These are phyloP conservation scores for Trypanosoma grayi DNA, from an alignment of 208 protist species.

Conservation along the genomic window DNA sequence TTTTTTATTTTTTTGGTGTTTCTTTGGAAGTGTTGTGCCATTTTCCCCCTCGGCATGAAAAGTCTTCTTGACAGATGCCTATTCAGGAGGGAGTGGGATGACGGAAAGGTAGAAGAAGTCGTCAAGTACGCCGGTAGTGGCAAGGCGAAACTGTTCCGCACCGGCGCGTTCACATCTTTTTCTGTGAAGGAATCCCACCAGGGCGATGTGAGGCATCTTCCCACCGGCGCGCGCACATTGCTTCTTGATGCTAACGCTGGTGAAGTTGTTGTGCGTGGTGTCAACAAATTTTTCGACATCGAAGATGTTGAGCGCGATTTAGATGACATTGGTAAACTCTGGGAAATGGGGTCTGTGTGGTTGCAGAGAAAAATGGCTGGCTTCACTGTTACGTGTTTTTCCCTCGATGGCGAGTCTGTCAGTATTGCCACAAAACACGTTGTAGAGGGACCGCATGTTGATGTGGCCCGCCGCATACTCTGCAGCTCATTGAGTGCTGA, in stretches of 20 bases:
- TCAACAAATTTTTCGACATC: slow-evolving; percentile 89
- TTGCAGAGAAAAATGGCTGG: slow-evolving; percentile 86
- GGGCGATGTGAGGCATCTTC: slow-evolving; percentile 58
- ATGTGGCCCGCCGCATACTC: slow-evolving; percentile 48
- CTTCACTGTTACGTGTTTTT: slow-evolving; percentile 82
- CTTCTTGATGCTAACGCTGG: slow-evolving; percentile 46
- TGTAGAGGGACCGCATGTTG: slow-evolving; percentile 72
- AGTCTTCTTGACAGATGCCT: slow-evolving; percentile 17
- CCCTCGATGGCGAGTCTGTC: slow-evolving; percentile 62
- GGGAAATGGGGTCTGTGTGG: slow-evolving; percentile 45
- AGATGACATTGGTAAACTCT: slow-evolving; percentile 34
- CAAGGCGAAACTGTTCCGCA: slow-evolving; percentile 31
- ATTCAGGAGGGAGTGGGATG: slow-evolving; percentile 22
- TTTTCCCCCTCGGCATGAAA: slow-evolving; percentile 5
- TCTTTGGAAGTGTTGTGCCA: not conserved
- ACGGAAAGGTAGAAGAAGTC: slow-evolving; percentile 12
- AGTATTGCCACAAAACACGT: slow-evolving; percentile 78
- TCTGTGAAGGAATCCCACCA: slow-evolving; percentile 67
- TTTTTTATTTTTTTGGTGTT: slow-evolving; percentile 1
- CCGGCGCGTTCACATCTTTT: slow-evolving; percentile 47
- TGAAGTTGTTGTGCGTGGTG: slow-evolving; percentile 67
- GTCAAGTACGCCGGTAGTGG: slow-evolving; percentile 20
- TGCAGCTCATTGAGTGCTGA: slow-evolving; percentile 20
- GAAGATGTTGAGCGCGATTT: slow-evolving; percentile 43
- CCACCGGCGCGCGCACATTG: slow-evolving; percentile 74